phyloP scores from a whole-genome alignment of 352 stramenopile genomes.

The Phytophthora aleatoria region DNA sequence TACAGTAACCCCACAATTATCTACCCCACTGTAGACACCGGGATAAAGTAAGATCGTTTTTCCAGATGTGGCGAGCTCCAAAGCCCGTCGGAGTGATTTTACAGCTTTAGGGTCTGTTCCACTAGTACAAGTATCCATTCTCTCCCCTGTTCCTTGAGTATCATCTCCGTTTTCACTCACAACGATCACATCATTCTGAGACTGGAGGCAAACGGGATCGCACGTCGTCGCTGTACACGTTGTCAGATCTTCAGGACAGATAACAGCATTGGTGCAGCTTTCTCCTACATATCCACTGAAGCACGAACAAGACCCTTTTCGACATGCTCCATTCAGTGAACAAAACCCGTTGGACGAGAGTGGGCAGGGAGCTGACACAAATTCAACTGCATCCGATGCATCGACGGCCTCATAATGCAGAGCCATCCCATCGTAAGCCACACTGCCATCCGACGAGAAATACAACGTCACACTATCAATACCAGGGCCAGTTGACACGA shows the following conservation, averaged over 20 bases:
- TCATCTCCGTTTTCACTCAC: slow-evolving; percentile 61
- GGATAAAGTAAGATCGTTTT: slow-evolving; percentile 63
- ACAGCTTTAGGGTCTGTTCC: slow-evolving; percentile 64
- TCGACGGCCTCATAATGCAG: slow-evolving; percentile 47
- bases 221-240: slow-evolving; percentile 39
- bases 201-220: slow-evolving; percentile 46
- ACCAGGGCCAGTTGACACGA: slow-evolving; percentile 30
- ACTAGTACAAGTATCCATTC: slow-evolving; percentile 50
- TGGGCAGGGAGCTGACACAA: slow-evolving; percentile 42
- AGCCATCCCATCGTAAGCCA: slow-evolving; percentile 47
- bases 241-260: slow-evolving; percentile 46
- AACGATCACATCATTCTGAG: slow-evolving; percentile 41
- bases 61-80: slow-evolving; percentile 33
- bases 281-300: slow-evolving; percentile 66
- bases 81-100: slow-evolving; percentile 44
- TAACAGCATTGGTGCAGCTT: slow-evolving; percentile 60
- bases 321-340: slow-evolving; percentile 55
- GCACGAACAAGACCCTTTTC: slow-evolving; percentile 47
- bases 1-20: slow-evolving; percentile 51
- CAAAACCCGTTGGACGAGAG: slow-evolving; percentile 34
- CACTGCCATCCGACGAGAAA: slow-evolving; percentile 49
- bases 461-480: slow-evolving; percentile 43
- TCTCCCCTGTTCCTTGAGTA: slow-evolving; percentile 51
- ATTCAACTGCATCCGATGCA: slow-evolving; percentile 2
- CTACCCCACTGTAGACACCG: slow-evolving; percentile 35